Evolutionary conservation across 148 eudicot species (phyloP), one percentile per base, ranked within the genome.

Genomic region (Camellia japonica): DNA sequence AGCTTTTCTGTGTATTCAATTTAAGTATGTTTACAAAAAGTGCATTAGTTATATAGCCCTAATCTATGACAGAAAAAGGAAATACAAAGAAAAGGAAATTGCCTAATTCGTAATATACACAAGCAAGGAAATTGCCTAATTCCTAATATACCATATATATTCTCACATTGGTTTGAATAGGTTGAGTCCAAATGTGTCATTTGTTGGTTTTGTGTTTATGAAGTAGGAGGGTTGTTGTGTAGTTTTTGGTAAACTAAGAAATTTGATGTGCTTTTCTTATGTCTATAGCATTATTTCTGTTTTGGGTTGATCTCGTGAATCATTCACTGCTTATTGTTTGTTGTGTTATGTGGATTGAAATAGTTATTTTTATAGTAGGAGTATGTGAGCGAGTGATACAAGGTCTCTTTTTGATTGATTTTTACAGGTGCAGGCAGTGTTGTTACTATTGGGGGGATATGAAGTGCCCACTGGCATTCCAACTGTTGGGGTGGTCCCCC

Each of bases 341-440:
- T 10, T 42, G 3, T 64, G 38, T 46, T 75, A 51, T 62, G 12
- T 7, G 71, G 38, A 20, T 16, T 77, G 73, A 23, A 52, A 41
- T 23, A 30, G 2, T 19, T 6, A 19, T 20, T 64, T 20, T 30
- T 77, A 4, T 4, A 4, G 42, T 62, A 16, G 51, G 38, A 43
- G 8, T 15, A 68, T 69, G 56, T 68, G 38, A 30, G 38, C 1
- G 51, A 42, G 65, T 38, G 67, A 68, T n/a, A 19, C 42, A 43
- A 58, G 23, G 18, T 58, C 59, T 56, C 65, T 74, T 41, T 58
- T 74, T 10, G 23, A 43, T 78, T 69, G 55, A n/a, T 38, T 73
- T 63, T 16, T 20, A 38, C 84, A 94, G 98, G 98, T 94, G 83
- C 95, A 94, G 88, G 95, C 98, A 75, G 95, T 93, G 30, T 83